phyloP scores from a whole-genome alignment of 164 flowering plant genomes.

The Cinnamomum micranthum region DNA sequence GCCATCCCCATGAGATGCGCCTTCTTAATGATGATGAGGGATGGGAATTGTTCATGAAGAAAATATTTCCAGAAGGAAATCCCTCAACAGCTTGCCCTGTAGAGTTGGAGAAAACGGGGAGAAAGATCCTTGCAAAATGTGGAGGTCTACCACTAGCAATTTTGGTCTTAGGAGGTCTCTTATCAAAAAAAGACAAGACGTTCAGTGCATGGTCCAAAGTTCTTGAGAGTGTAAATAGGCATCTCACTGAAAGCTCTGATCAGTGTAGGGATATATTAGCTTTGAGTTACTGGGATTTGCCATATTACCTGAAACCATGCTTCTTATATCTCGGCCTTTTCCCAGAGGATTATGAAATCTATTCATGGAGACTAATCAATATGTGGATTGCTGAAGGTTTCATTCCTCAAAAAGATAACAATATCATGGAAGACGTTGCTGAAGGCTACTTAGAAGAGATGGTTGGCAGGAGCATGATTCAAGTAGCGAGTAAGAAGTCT shows the following conservation, averaged over 20 bases:
- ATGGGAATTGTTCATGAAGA: too few relatives aligned
- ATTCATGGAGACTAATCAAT: not conserved
- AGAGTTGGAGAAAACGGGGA: not conserved
- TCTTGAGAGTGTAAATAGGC: not conserved
- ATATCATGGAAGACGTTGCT: not conserved
- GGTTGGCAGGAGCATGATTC: not conserved
- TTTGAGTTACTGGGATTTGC: slow-evolving; percentile 1
- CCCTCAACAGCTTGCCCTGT: not conserved
- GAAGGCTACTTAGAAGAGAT: not conserved
- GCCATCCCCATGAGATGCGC: not conserved
- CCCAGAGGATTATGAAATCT: not conserved
- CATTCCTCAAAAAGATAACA: not conserved
- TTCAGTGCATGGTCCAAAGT: not conserved
- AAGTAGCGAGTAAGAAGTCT: not conserved
- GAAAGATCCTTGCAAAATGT: slow-evolving; percentile 3
- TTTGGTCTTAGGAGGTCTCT: slow-evolving; percentile 4
- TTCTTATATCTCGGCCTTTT: not conserved
- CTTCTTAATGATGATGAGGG: not conserved
- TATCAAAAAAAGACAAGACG: not conserved
- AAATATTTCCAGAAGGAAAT: not conserved
- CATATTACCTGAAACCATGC: not conserved
- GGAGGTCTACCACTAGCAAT: slow-evolving; percentile 4
- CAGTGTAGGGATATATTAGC: not conserved
- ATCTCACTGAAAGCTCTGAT: not conserved
- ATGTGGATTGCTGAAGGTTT: slow-evolving; percentile 9